Conservation (phyloP, 1,284 basidiomycete genomes). For the Pascua guehoae region DNA sequence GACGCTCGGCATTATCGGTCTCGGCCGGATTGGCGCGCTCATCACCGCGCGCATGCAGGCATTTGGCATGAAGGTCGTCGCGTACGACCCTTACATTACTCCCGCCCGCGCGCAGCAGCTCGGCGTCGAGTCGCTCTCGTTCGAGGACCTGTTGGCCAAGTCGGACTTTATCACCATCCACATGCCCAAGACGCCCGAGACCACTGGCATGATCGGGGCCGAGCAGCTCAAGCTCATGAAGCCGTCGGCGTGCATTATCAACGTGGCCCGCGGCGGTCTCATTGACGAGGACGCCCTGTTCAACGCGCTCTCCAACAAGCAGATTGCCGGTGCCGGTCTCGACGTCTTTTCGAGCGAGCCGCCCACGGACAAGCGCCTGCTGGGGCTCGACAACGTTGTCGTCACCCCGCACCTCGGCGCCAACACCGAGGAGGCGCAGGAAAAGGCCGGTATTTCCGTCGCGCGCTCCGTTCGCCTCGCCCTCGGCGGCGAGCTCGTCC, state of each 20-base stretch:
- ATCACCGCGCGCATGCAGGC: constrained; percentile 22
- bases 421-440: constrained; percentile 11
- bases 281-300: constrained; percentile 27
- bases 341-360: constrained; percentile 25
- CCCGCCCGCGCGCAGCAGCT: constrained; percentile 8
- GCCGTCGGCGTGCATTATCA: constrained; percentile 26
- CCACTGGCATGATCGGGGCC: constrained; percentile 19
- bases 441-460: constrained; percentile 10
- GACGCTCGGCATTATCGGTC: constrained; percentile 18
- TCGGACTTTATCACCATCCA: constrained; percentile 28
- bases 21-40: constrained; percentile 21
- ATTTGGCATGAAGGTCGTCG: constrained; percentile 18
- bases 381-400: constrained; percentile 9
- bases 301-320: constrained; percentile 16
- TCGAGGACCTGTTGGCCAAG: constrained; percentile 19
- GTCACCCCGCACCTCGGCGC: constrained; percentile 16
- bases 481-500: constrained; percentile 8
- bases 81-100: constrained; percentile 26
- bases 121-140: constrained; percentile 5
- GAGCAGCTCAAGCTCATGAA: constrained; percentile 23
- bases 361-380: constrained; percentile 8
- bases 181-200: constrained; percentile 22
- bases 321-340: constrained; percentile 24
- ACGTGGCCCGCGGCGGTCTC: constrained; percentile 32
- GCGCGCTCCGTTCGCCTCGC: constrained; percentile 7